A percentile compares a stretch with the other conserved stretches of the same genome.
These are phyloP conservation scores for Hypoxylon cercidicola DNA, from an alignment of 495 filamentous ascomycete genomes.

Conservation along the genomic window DNA sequence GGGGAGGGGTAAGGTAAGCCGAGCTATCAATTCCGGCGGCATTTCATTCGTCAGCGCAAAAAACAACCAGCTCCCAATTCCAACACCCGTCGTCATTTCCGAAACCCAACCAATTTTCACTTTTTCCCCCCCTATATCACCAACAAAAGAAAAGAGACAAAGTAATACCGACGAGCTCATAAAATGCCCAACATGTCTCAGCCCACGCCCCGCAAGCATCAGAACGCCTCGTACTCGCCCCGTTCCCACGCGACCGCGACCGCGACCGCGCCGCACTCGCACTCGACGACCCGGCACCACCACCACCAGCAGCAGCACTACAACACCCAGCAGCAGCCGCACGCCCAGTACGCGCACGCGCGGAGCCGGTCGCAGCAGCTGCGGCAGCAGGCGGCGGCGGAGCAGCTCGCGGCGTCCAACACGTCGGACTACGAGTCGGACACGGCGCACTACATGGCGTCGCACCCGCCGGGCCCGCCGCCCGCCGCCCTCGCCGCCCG, in stretches of 20 bases:
- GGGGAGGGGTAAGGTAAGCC: constrained; percentile 19
- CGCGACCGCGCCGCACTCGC: no score
- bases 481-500: constrained; percentile 60
- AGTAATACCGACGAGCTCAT: not conserved
- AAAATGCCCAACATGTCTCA: constrained; percentile 37
- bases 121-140: not conserved
- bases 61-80: not conserved
- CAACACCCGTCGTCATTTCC: constrained; percentile 4
- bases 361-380: constrained; percentile 42
- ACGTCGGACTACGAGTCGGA: constrained; percentile 75
- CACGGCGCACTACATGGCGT: constrained; percentile 45
- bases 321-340: constrained; percentile 33
- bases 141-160: constrained; percentile 1
- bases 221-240: constrained; percentile 21
- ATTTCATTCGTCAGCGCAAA: constrained; percentile 27
- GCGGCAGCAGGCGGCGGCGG: constrained; percentile 25
- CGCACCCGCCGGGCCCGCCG: constrained; percentile 32
- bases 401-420: constrained; percentile 35
- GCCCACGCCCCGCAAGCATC: constrained; percentile 36
- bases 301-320: constrained; percentile 25
- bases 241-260: constrained; percentile 22
- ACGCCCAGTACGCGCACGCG: constrained; percentile 23
- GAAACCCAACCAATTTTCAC: not conserved
- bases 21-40: constrained; percentile 4
- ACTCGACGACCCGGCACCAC: constrained; percentile 6